phyloP scores from a whole-genome alignment of 1,139 yeast genomes.

The Kodamaea sp. region DNA sequence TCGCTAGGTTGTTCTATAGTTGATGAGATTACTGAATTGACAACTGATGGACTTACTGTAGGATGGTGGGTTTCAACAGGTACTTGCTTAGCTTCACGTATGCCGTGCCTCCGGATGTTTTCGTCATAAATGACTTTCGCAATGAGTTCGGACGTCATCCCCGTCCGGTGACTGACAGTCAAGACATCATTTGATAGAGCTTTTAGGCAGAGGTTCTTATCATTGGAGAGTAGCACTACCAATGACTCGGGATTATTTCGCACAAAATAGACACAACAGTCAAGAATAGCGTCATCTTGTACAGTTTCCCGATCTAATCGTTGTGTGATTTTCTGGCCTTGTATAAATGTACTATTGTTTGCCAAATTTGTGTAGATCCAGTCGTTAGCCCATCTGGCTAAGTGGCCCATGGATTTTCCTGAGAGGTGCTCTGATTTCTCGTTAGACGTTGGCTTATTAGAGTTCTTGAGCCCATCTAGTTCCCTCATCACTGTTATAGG shows the following conservation, averaged over 20 bases:
- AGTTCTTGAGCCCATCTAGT: conserved; percentile 73
- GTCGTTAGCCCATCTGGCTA: conserved; percentile 74
- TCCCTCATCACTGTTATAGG: conserved; percentile 75
- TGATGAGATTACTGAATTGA: not conserved
- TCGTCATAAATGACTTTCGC: conserved; percentile 52
- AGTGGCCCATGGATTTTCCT: conserved; percentile 45
- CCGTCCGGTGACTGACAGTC: conserved; percentile 64
- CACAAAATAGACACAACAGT: conserved; percentile 73
- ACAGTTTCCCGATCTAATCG: conserved; percentile 38
- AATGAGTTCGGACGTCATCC: conserved; percentile 63
- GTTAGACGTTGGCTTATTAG: conserved; percentile 18
- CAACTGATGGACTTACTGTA: not conserved
- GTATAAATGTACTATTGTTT: conserved; percentile 46
- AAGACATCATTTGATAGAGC: conserved; percentile 68
- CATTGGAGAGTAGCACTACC: conserved; percentile 74
- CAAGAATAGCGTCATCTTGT: conserved; percentile 84
- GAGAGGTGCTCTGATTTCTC: conserved; percentile 13
- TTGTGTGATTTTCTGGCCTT: conserved; percentile 68
- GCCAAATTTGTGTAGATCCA: conserved; percentile 76
- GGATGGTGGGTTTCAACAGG: not conserved
- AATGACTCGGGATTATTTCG: conserved; percentile 40
- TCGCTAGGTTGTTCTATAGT: not conserved
- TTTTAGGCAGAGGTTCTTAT: conserved; percentile 76
- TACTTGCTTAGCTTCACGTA: not conserved
- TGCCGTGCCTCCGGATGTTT: conserved; percentile 26